A percentile compares a stretch with the other conserved stretches of the same genome.
phyloP scores from a whole-genome alignment of 129 eudicot genomes.

The Saposhnikovia divaricata region DNA sequence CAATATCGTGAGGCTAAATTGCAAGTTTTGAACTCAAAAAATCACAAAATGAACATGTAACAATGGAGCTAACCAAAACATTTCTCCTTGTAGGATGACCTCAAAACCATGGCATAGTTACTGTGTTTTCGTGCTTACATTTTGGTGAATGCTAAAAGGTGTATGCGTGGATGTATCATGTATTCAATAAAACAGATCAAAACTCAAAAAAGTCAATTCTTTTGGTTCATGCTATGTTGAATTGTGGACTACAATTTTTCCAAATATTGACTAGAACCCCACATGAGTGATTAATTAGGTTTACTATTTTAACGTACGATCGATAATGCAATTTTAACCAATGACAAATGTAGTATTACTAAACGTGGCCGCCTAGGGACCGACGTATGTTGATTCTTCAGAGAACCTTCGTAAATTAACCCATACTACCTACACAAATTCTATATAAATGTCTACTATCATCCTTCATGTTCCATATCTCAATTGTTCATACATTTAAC shows the following conservation, averaged over 20 bases:
- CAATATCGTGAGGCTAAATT: too few species aligned
- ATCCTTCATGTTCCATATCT: background rate
- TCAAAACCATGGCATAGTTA: background rate
- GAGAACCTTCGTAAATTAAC: background rate
- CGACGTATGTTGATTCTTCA: background rate
- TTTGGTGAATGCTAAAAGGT: background rate
- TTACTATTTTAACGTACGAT: background rate
- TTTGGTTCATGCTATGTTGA: background rate
- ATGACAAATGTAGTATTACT: background rate
- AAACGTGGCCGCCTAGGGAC: conserved; percentile 1
- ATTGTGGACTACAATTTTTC: background rate
- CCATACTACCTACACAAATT: background rate
- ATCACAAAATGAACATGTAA: too few species aligned
- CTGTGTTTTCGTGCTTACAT: background rate
- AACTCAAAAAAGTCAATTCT: background rate
- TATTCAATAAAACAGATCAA: background rate
- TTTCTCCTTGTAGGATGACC: background rate
- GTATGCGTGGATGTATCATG: background rate
- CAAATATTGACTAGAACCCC: background rate
- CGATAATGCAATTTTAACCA: background rate
- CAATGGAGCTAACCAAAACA: background rate
- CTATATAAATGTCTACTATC: background rate
- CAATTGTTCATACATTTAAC: background rate
- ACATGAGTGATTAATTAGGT: background rate
- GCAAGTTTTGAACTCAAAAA: too few species aligned